Evolutionary conservation across 345 rosid species (phyloP).

Genomic region (Excoecaria agallocha): DNA sequence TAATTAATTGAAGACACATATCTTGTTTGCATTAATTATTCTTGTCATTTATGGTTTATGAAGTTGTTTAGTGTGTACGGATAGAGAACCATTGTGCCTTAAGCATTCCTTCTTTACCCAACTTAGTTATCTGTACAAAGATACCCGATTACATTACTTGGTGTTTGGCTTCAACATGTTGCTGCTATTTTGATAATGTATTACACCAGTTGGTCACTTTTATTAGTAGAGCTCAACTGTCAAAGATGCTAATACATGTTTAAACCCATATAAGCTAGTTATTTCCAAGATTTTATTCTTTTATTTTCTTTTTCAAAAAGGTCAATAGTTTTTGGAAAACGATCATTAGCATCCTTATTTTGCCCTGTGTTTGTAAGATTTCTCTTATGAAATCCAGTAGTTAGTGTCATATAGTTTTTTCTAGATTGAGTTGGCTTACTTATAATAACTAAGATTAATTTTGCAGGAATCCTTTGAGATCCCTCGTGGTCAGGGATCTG

Average conservation of each 20-base stretch:
- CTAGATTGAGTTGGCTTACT: slow-evolving; percentile 5
- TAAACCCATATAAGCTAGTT: not conserved
- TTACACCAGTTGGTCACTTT: not conserved
- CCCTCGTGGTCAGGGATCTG: slow-evolving; percentile 60
- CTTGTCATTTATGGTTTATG: not conserved
- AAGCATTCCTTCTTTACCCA: not conserved
- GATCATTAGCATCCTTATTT: not conserved
- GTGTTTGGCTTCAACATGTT: not conserved
- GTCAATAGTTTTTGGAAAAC: not conserved
- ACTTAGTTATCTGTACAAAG: not conserved
- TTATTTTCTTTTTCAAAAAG: not conserved
- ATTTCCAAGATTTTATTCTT: not conserved
- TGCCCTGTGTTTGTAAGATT: not conserved
- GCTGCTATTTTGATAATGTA: not conserved
- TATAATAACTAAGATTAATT: slow-evolving; percentile 12
- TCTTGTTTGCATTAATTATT: slow-evolving; percentile 1
- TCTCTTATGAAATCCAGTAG: not conserved
- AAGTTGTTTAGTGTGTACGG: not conserved
- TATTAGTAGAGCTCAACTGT: not conserved
- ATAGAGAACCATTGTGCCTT: not conserved
- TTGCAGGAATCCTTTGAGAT: slow-evolving; percentile 79
- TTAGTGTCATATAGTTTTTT: not conserved
- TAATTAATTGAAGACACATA: not conserved
- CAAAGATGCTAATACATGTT: not conserved
- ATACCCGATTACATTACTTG: not conserved